These are phyloP conservation scores for Nicotiana benthamiana DNA, from an alignment of 257 asterid species.

Conservation along the genomic window DNA sequence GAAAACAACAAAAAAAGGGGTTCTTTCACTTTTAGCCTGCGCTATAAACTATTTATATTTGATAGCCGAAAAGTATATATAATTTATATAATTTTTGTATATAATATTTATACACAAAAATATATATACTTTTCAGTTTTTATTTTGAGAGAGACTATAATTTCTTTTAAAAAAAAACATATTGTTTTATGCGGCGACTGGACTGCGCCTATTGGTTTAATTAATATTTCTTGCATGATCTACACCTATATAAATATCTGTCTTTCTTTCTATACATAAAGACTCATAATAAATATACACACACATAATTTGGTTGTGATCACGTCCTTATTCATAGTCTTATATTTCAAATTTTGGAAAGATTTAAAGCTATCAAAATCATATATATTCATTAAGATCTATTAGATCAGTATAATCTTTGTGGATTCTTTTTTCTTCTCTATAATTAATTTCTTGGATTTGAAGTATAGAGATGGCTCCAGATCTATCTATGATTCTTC, in stretches of 20 bases:
- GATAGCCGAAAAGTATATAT: no score
- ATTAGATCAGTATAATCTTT: not conserved
- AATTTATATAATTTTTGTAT: no score
- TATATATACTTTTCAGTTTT: no score
- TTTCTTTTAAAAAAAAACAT: no score
- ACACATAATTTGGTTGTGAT: not conserved
- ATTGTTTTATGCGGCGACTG: constrained; percentile 18
- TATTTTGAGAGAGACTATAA: no score
- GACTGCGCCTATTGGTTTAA: not conserved
- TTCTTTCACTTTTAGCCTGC: no score
- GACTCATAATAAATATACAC: not conserved
- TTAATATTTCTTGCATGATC: not conserved
- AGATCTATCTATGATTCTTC: constrained; percentile 50
- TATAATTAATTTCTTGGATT: not conserved
- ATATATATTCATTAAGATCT: not conserved
- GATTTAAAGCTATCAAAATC: not conserved
- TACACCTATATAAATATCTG: not conserved
- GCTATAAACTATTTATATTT: no score
- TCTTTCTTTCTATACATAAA: not conserved
- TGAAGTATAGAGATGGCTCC: constrained; percentile 15
- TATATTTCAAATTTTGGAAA: not conserved
- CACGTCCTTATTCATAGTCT: not conserved
- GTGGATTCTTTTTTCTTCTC: not conserved
- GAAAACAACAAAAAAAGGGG: no score
- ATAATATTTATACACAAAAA: no score